Base-by-base conservation (phyloP, 1,284 basidiomycete species). In the Ganoderma sp. region DNA sequence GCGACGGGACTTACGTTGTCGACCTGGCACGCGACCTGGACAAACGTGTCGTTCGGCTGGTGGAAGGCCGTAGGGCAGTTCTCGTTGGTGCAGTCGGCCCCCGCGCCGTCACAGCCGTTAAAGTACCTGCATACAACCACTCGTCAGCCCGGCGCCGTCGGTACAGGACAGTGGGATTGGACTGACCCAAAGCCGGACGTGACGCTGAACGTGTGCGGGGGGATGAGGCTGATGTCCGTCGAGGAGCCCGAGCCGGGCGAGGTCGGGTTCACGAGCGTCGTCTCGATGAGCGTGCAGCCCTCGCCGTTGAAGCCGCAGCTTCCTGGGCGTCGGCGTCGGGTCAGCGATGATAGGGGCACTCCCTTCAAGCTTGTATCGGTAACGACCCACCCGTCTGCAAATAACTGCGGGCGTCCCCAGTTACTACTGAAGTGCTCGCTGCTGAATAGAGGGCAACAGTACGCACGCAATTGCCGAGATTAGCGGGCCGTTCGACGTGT, bases 171-270 rank as follows among this genome's bases (percentile, higher is more conserved):
- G 37, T 2, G 37, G 37, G 37, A 39, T 39, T 3, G n/a, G 10
- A 39, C 56, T 22, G 32, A 58, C 56, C 56, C 34, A 73, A 81
- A 81, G 15, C 75, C 74, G 12, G 75, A 69, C 45, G 69, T 67
- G 37, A 80, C 80, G 67, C 77, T 79, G 72, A 77, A 78, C 3
- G 73, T 74, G 68, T 82, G 80, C 15, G 82, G 82, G 1, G 71
- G 1, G 54, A 85, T 85, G 70, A 85, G 75, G 67, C 82, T 83
- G 61, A 85, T 76, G 68, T 85, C 84, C 14, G 76, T 73, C 52
- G 78, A 81, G 8, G 83, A 82, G 12, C 83, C 84, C 68, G 32
- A 32, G 2, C 80, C 77, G 32, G 32, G 32, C 32, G 32, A 32
- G 3, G 32, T 32, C 32, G 32, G 32, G 5, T 85, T 83, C 65